Conservation (phyloP, 768 basidiomycete species). For the Kwoniella europaea region DNA sequence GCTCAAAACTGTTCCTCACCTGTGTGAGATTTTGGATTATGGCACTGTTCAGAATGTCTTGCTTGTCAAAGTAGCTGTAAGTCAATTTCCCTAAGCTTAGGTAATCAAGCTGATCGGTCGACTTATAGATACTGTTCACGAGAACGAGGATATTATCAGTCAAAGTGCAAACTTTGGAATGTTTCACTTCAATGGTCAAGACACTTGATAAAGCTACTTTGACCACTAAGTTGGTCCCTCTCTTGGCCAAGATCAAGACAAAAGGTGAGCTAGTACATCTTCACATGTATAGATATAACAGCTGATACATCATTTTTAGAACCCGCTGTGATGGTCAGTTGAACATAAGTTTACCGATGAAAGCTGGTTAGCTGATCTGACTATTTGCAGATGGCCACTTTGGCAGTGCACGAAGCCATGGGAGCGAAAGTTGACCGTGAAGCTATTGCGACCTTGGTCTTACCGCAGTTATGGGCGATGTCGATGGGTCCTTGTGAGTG, state of each 20-base stretch:
- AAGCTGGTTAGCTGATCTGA: not conserved
- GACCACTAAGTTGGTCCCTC: conserved; percentile 92
- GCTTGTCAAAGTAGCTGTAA: conserved; percentile 89
- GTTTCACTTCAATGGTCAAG: conserved; percentile 57
- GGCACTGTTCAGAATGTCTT: conserved; percentile 88
- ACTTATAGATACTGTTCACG: conserved; percentile 81
- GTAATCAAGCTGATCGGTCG: conserved; percentile 20
- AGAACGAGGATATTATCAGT: conserved; percentile 87
- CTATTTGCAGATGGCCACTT: conserved; percentile 73
- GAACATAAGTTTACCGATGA: no score
- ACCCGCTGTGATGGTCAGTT: conserved; percentile 84
- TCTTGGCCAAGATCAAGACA: conserved; percentile 91
- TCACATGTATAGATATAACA: not conserved
- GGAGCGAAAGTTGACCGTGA: conserved; percentile 91
- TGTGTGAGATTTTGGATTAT: conserved; percentile 94
- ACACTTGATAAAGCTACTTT: conserved; percentile 65
- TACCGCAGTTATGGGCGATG: conserved; percentile 95
- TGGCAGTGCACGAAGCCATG: conserved; percentile 93
- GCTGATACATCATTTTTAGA: conserved; percentile 60
- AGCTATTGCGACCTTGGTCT: conserved; percentile 82
- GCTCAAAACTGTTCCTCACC: conserved; percentile 76
- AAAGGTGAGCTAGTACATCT: conserved; percentile 60
- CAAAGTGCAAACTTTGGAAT: conserved; percentile 68
- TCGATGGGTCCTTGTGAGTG: conserved; percentile 83
- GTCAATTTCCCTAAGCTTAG: conserved; percentile 46